Evolutionary conservation across 2,329 filamentous ascomycete genomes (phyloP), one percentile per base, ranked within the genome.

Genomic region (Didymella arachidicola): DNA sequence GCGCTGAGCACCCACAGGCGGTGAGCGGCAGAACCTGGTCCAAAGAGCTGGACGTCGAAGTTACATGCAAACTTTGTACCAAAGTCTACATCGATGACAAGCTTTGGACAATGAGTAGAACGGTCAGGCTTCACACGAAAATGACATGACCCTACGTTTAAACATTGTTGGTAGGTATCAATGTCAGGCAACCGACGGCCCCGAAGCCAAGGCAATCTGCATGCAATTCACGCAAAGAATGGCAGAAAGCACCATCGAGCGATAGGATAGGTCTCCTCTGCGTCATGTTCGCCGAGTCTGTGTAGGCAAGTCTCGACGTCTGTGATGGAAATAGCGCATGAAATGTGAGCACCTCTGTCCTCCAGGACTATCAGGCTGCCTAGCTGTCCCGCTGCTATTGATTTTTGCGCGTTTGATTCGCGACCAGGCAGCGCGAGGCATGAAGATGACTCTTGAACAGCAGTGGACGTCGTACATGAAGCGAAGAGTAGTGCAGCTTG

Each of bases 391-490:
- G 39, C 46, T 46, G 44, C 51, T 44, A 41, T 45, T 47, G 50
- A 39, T 12, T 4, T 53, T 43, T 55, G 49, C 52, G 44, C 36
- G 55, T 26, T 41, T 22, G 18, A 34, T 18, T 54, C 55, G 45
- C 53, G 45, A 51, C 43, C 53, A 57, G 47, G 50, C 48, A 50
- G 30, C 43, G 32, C 38, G 10, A 36, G 55, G 34, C 51, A 57
- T 43, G 29, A 48, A 44, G 32, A 55, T 43, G 36, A 47, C 34
- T 62, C 58, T 63, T 70, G 60, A 69, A 68, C 66, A 70, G 68
- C 60, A 54, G 61, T 62, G 52, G 42, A 42, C 14, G 63, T 63
- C 53, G 62, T 64, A 65, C 64, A 39, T 47, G 58, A 61, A 63
- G 53, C 56, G 58, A 39, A 57, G 48, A 57, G 53, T 52, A 57